Percentiles rank a stretch among this genome's conserved stretches.
Evolutionary conservation across 1,284 basidiomycete species (phyloP).

Genomic region (Phylloporus gajari): DNA sequence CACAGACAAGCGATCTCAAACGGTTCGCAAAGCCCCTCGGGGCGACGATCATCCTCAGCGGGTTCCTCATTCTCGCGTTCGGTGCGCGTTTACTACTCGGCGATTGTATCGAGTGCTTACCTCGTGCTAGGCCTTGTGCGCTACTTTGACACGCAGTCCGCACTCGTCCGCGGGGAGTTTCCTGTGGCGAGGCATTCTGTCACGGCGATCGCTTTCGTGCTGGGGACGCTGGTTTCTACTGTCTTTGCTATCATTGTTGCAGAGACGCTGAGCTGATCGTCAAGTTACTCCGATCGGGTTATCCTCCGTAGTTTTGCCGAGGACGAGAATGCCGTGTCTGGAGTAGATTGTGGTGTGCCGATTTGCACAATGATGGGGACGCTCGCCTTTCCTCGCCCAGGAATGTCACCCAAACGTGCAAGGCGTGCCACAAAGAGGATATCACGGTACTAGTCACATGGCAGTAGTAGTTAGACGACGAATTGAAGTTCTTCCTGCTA

Average conservation of each 20-base stretch:
- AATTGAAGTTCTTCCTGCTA: too few relatives aligned
- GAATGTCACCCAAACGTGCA: too few relatives aligned
- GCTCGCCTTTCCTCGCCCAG: too few relatives aligned
- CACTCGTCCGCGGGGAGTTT: conserved; percentile 42
- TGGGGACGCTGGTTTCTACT: conserved; percentile 34
- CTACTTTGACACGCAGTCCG: conserved; percentile 41
- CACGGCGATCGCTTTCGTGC: conserved; percentile 30
- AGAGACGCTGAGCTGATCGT: conserved; percentile 19
- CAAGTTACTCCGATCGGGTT: not conserved
- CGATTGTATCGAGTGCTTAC: not conserved
- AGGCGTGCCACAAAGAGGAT: too few relatives aligned
- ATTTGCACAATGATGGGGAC: too few relatives aligned
- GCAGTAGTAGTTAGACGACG: too few relatives aligned
- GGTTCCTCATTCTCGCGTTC: conserved; percentile 34
- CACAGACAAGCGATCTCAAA: not conserved
- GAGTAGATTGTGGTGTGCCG: not conserved
- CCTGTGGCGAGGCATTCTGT: conserved; percentile 42
- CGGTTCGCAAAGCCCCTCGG: conserved; percentile 39
- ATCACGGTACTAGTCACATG: too few relatives aligned
- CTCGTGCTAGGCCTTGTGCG: conserved; percentile 32
- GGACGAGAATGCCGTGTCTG: not conserved
- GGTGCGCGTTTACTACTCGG: conserved; percentile 23
- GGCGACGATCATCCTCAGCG: conserved; percentile 35
- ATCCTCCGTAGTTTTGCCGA: not conserved
- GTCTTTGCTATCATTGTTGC: conserved; percentile 38